A percentile compares a stretch with the other conserved stretches of the same genome.
Conservation (phyloP, 2,329 filamentous ascomycete genomes). For the Nemania serpens region DNA sequence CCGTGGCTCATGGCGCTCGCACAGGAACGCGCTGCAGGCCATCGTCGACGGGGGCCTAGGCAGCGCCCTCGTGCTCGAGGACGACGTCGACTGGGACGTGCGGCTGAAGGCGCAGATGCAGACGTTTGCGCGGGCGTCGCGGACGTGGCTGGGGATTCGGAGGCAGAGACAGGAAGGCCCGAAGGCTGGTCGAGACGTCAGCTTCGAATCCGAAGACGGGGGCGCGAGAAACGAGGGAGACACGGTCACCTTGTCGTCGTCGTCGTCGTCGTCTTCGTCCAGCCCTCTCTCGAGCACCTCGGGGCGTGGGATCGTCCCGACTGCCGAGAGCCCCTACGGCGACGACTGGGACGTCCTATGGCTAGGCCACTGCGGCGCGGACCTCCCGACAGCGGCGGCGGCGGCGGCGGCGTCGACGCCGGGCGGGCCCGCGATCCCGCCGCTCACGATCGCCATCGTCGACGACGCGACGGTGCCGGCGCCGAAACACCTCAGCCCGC, state of each 20-base stretch:
- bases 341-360: constrained; percentile 37
- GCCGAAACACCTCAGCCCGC: constrained; percentile 36
- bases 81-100: constrained; percentile 63
- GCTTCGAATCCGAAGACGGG: too few relatives aligned
- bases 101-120: constrained; percentile 53
- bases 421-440: not conserved
- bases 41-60: constrained; percentile 52
- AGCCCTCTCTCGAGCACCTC: too few relatives aligned
- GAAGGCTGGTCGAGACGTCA: too few relatives aligned
- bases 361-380: constrained; percentile 38
- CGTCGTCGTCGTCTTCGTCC: too few relatives aligned
- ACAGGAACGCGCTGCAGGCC: constrained; percentile 45
- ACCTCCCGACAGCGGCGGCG: constrained; percentile 21
- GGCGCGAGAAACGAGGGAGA: not conserved
- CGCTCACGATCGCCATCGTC: constrained; percentile 26
- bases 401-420: too few relatives aligned
- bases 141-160: constrained; percentile 31
- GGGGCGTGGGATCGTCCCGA: too few relatives aligned
- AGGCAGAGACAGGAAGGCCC: not conserved
- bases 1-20: constrained; percentile 46
- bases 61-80: constrained; percentile 59
- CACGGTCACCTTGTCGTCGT: constrained; percentile 9
- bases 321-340: constrained; percentile 23
- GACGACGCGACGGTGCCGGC: constrained; percentile 33
- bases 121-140: constrained; percentile 45